A percentile compares a stretch with the other conserved stretches of the same genome.
phyloP scores from a whole-genome alignment of 2,329 filamentous ascomycete species.

The Ophiostoma montium region DNA sequence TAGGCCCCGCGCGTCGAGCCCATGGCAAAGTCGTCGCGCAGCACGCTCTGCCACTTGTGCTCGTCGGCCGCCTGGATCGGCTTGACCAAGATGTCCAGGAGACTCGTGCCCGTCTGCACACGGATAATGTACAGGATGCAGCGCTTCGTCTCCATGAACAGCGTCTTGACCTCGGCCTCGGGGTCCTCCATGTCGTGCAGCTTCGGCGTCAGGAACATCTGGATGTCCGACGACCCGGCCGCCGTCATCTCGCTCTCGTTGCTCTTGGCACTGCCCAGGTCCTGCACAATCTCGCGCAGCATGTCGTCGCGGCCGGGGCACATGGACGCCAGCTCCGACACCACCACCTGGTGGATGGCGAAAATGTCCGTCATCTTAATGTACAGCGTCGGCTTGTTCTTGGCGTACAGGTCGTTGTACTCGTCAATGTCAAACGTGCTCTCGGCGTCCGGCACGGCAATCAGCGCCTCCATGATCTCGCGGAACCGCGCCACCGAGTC shows the following conservation, averaged over 20 bases:
- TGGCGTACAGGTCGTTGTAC: slow-evolving; percentile 94
- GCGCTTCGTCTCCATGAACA: slow-evolving; percentile 97
- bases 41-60: slow-evolving; percentile 66
- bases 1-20: slow-evolving; percentile 67
- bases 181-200: slow-evolving; percentile 84
- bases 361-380: slow-evolving; percentile 98
- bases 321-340: slow-evolving; percentile 61
- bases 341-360: slow-evolving; percentile 80
- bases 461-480: slow-evolving; percentile 61
- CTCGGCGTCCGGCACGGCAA: slow-evolving; percentile 76
- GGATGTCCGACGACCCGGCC: slow-evolving; percentile 77
- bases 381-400: slow-evolving; percentile 94
- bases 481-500: slow-evolving; percentile 72
- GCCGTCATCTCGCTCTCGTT: slow-evolving; percentile 89
- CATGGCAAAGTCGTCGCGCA: slow-evolving; percentile 68
- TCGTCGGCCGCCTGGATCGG: slow-evolving; percentile 80
- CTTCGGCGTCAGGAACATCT: slow-evolving; percentile 78
- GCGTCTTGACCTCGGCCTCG: slow-evolving; percentile 76
- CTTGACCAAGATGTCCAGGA: slow-evolving; percentile 92
- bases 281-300: slow-evolving; percentile 79
- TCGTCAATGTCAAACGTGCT: slow-evolving; percentile 95
- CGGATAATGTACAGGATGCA: slow-evolving; percentile 96
- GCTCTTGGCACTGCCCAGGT: slow-evolving; percentile 88
- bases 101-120: slow-evolving; percentile 77
- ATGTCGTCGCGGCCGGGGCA: slow-evolving; percentile 74